Evolutionary conservation across 139 green algal species (phyloP).

Genomic region (Ulvella scutata): DNA sequence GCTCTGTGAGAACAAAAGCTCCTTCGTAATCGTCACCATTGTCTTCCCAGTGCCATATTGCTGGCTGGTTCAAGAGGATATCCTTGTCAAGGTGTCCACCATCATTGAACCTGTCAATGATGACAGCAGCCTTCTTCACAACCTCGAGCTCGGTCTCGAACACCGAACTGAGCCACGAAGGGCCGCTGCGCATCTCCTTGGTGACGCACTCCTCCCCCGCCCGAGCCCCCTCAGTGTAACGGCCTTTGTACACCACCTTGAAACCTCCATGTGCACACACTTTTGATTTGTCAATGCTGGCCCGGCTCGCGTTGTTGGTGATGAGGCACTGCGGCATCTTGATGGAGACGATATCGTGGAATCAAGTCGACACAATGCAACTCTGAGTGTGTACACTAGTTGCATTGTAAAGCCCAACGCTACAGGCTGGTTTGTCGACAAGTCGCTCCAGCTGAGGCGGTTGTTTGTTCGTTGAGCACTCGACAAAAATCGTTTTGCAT

Average conservation of each 20-base stretch:
- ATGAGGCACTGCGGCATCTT: too few species aligned
- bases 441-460: too few species aligned
- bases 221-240: not conserved
- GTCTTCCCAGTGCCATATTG: not conserved
- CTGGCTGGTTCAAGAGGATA: conserved; percentile 6
- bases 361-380: too few species aligned
- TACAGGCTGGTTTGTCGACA: too few species aligned
- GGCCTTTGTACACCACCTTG: not conserved
- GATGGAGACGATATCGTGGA: too few species aligned
- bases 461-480: too few species aligned
- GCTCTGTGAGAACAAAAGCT: not conserved
- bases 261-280: not conserved
- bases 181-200: not conserved
- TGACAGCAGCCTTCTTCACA: conserved; percentile 4
- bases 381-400: too few species aligned
- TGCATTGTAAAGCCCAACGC: too few species aligned
- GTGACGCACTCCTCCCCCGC: not conserved
- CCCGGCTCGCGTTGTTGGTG: not conserved
- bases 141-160: conserved; percentile 4
- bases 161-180: not conserved
- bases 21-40: not conserved
- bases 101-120: conserved; percentile 6
- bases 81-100: not conserved
- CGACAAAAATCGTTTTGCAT: too few species aligned
- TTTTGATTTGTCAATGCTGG: not conserved